Conservation (phyloP, 2,329 filamentous ascomycete species). For the Neonectria ditissima region DNA sequence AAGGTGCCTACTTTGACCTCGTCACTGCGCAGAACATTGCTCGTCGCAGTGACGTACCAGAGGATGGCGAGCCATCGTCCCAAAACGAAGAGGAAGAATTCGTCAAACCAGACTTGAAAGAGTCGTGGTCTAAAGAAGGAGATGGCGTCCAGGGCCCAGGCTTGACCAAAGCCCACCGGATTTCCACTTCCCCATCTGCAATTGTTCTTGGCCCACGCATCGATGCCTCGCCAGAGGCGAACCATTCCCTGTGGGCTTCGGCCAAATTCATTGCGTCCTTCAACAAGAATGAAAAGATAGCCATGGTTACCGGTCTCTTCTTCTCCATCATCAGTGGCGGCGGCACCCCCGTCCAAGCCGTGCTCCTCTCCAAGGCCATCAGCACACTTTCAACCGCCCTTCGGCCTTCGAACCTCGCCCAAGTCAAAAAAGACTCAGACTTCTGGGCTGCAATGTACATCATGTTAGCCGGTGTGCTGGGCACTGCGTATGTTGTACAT, state of each 20-base stretch:
- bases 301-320: conserved; percentile 18
- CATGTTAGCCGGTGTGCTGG: conserved; percentile 53
- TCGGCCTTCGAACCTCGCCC: conserved; percentile 7
- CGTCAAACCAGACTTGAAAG: neutral
- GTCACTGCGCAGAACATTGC: conserved; percentile 22
- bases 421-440: conserved; percentile 46
- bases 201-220: neutral
- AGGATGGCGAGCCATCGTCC: neutral
- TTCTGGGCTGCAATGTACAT: conserved; percentile 64
- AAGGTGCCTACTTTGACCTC: conserved; percentile 25
- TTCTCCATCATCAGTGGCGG: conserved; percentile 36
- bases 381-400: conserved; percentile 30
- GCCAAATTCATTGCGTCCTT: conserved; percentile 21
- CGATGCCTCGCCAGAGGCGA: neutral
- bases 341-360: conserved; percentile 46
- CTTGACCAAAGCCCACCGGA: neutral
- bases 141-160: neutral
- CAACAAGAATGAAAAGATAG: conserved; percentile 9
- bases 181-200: neutral
- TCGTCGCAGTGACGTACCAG: neutral
- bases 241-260: conserved; percentile 6
- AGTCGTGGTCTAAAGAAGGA: neutral
- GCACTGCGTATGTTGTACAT: conserved; percentile 48
- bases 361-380: conserved; percentile 44
- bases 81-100: neutral